Evolutionary conservation across 305 asterid species (phyloP), one percentile per base, ranked within the genome.

Genomic region (Ajuga reptans): DNA sequence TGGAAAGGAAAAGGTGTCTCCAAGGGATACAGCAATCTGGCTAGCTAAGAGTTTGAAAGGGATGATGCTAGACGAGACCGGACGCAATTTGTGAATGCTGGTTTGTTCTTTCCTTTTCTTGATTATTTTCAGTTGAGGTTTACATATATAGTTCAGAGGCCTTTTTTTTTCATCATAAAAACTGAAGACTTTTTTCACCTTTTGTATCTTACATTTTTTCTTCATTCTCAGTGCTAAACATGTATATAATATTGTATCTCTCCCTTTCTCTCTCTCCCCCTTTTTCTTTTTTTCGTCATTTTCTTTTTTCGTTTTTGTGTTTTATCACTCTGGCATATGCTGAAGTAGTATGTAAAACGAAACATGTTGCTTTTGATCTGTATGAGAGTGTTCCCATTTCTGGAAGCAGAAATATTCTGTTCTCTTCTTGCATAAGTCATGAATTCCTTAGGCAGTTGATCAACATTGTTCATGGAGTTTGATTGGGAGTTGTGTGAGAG

Each of bases 1-100:
- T 14, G 99, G 99, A 34, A 87, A 78, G 75, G 92, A 86, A 60
- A 94, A 94, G 86, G 99, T 94, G 9, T 94, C 99, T 7, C 98
- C 99, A 0, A 89, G 99, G 72, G 99, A 91, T 72, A 94, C 99
- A 2, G 99, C 98, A 11, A 94, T 94, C 74, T 94, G 98, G 99
- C 79, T 94, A 46, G 96, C 99, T 0, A 91, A 77, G 73, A 91
- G 97, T 75, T 90, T 94, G n/a, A 94, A 91, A 83, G 99, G 99
- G 58, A 89, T 94, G 96, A 87, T 94, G 84, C 87, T 89, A 15
- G 97, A 94, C 1, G 96, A 91, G 64, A 61, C 80, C 33, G 86
- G 86, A 4, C 81, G 96, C 59, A 77, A 77, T 75, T 68, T 78
- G 58, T 91, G 81, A 88, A 73, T 50, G 54, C 68, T 2, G 65